phyloP scores from a whole-genome alignment of 73 alveolate genomes.

The Stentor roeselii region DNA sequence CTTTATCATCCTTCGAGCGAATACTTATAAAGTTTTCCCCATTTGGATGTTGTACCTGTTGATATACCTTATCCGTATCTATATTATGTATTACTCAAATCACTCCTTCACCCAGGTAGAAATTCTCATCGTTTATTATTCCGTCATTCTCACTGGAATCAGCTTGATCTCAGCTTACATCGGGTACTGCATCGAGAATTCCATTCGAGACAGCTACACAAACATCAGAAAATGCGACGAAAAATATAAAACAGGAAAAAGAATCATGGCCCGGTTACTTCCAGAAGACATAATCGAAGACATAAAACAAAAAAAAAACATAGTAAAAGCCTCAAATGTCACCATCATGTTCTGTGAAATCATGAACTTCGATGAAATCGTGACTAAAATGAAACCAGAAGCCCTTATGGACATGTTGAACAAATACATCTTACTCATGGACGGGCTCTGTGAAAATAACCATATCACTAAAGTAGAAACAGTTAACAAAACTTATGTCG shows the following conservation, averaged over 20 bases:
- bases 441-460: constrained; percentile 55
- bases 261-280: constrained; percentile 53
- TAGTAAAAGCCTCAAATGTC: constrained; percentile 61
- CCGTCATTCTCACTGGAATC: neutral
- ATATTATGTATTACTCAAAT: neutral
- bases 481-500: constrained; percentile 85
- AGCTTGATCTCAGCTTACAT: neutral
- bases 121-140: neutral
- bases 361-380: constrained; percentile 68
- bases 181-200: neutral
- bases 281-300: constrained; percentile 72
- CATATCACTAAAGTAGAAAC: constrained; percentile 63
- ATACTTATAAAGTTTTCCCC: neutral
- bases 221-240: neutral
- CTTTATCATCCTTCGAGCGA: constrained; percentile 12
- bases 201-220: neutral
- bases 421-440: constrained; percentile 39
- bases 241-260: constrained; percentile 32
- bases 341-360: constrained; percentile 79
- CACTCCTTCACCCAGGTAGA: neutral
- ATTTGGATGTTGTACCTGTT: neutral
- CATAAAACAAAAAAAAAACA: constrained; percentile 54
- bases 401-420: constrained; percentile 33
- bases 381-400: constrained; percentile 38
- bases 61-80: neutral